Evolutionary conservation across 176 grass and related monocot species (phyloP), one percentile per base, ranked within the genome.

Genomic region (Carex kokanica): DNA sequence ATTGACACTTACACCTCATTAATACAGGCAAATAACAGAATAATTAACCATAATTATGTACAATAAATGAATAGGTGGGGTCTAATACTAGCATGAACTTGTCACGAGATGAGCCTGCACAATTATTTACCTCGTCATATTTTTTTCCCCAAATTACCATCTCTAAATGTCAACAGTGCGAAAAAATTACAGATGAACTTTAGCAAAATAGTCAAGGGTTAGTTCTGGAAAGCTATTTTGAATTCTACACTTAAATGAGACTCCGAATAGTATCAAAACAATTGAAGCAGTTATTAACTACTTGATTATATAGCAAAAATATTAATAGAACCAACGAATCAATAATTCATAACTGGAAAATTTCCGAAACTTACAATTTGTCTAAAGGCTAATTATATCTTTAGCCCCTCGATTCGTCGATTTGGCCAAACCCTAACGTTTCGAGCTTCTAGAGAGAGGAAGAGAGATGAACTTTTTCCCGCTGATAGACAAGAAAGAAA

Each of bases 371-470:
- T 77, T 77, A 77, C 73, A 18, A 29, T 55, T 77, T 13, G 16
- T 17, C 23, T 29, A 31, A 54, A 55, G 21, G 73, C 23, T 54
- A 25, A 13, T 12, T 14, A 29, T 23, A 17, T 15, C 4, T 55
- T 14, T 77, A 31, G 73, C 47, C 45, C 29, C 47, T 55, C 24
- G 3, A 54, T 1, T 77, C 23, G 21, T 77, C 21, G 24, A 77
- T 27, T 54, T 29, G 73, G 14, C 13, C 6, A 54, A 77, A 77
- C 73, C 69, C 55, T 79, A 79, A 81, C 43, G 31, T 59, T 60
- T 55, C 10, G 17, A 41, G 32, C n/a, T 47, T 64, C 24, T 62
- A 47, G n/a, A 43, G 34, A 81, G 47, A 16, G 14, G 34, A 11
- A 60, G 54, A 31, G 29, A 40, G 17, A 52, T 24, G 54, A 80